These are phyloP conservation scores for Rhipidocladum racemiflorum DNA, from an alignment of 176 grass and related monocot species.

Conservation along the genomic window DNA sequence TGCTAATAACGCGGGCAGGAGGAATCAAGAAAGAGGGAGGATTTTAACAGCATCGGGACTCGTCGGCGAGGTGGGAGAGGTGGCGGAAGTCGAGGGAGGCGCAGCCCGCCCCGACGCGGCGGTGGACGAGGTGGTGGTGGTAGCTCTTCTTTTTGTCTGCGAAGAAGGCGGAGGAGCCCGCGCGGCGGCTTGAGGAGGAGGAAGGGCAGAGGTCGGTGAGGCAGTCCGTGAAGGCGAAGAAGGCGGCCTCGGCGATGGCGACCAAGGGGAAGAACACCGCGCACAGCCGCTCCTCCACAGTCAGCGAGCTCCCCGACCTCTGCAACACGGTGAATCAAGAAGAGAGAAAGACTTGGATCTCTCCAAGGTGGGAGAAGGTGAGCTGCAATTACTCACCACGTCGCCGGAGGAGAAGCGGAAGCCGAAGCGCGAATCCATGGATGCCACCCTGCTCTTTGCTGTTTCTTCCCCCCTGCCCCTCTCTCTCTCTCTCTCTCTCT, in stretches of 20 bases:
- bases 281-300: conserved; percentile 71
- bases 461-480: too few species aligned
- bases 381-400: neutral
- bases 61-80: conserved; percentile 60
- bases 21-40: neutral
- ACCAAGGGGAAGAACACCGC: conserved; percentile 49
- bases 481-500: too few species aligned
- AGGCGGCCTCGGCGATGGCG: conserved; percentile 45
- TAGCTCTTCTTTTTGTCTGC: neutral
- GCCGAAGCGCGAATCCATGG: conserved; percentile 30
- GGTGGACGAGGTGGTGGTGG: neutral
- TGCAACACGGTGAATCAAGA: neutral
- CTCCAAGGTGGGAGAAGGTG: too few species aligned
- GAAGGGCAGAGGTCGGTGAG: conserved; percentile 39
- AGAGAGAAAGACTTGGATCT: neutral
- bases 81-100: conserved; percentile 16
- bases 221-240: conserved; percentile 62
- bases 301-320: conserved; percentile 55
- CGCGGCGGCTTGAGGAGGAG: neutral
- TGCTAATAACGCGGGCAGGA: neutral
- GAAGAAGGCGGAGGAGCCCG: neutral
- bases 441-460: neutral
- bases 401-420: conserved; percentile 24
- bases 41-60: conserved; percentile 64
- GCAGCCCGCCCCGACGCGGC: neutral